phyloP scores from a whole-genome alignment of 345 rosid genomes.

The Heritiera fomes region DNA sequence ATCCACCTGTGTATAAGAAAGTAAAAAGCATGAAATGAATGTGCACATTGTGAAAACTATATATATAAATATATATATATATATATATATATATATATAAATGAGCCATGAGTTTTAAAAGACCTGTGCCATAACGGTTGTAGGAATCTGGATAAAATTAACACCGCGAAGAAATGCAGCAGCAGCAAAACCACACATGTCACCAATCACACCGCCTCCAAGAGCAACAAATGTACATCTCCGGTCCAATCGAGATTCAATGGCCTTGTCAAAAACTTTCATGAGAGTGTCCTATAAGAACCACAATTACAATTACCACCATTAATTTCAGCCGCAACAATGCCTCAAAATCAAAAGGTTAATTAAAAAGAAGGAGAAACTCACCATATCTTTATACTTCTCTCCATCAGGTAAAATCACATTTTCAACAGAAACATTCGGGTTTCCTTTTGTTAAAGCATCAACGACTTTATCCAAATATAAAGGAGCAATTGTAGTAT shows the following conservation, averaged over 20 bases:
- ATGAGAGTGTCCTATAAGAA: slow-evolving; percentile 67
- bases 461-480: slow-evolving; percentile 80
- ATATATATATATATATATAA: neutral
- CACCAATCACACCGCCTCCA: slow-evolving; percentile 98
- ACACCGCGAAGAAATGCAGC: slow-evolving; percentile 96
- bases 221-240: slow-evolving; percentile 90
- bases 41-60: neutral
- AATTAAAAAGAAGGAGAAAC: neutral
- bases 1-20: slow-evolving; percentile 62
- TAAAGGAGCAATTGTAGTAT: slow-evolving; percentile 64
- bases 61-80: no score
- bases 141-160: slow-evolving; percentile 96
- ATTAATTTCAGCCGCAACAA: neutral
- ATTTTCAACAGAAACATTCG: slow-evolving; percentile 76
- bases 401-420: slow-evolving; percentile 95
- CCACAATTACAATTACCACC: slow-evolving; percentile 14
- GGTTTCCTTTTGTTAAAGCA: slow-evolving; percentile 78
- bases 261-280: slow-evolving; percentile 97
- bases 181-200: slow-evolving; percentile 98
- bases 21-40: neutral
- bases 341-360: neutral
- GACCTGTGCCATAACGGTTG: slow-evolving; percentile 99
- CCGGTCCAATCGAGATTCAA: slow-evolving; percentile 81
- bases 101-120: neutral
- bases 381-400: slow-evolving; percentile 83